Base-by-base conservation (phyloP, 768 basidiomycete species). In the Paxillus rubicundulus region DNA sequence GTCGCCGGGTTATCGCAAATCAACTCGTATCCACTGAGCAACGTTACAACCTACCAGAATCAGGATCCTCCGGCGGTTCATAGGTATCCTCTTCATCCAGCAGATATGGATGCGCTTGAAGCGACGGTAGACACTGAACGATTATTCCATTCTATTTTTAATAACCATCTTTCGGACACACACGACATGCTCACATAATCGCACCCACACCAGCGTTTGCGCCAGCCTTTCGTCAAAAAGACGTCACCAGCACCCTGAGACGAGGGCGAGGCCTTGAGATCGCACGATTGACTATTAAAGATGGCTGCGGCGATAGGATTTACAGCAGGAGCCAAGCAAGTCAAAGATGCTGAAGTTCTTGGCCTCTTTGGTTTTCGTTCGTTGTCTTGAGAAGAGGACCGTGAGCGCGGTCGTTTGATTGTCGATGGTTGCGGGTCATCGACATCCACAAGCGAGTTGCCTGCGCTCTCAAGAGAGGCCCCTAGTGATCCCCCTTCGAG, bases 1-100 rank as follows among this genome's bases (percentile, higher is more conserved):
- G 39, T 9, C 52, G 49, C 18, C 5, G 30, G 21, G 39, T 57
- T 10, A 36, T 53, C 0, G 7, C 9, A 5, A 13, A 33, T 30
- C 9, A 34, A 37, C 36, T 30, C 13, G 27, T 10, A n/a, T 4
- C 4, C 16, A 43, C 39, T 5, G 5, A 37, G 18, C 4, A 8
- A 34, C 8, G 33, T 4, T 12, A 38, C 10, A 2, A 45, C 54
- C n/a, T 53, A 84, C 90, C 83, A 55, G 84, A 89, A 64, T 93
- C 91, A 9, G 91, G 90, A 68, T 92, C 91, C 61, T 89, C 84
- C 4, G 90, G 91, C 1, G 87, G 89, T 63, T 90, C 87, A 55
- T 89, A 92, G 0, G 85, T 89, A 38, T 89, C 88, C 56, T 92
- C 91, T 66, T 88, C 87, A 56, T 87, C 77, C 10, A 89, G 68